Base-by-base conservation (phyloP, 2,329 filamentous ascomycete species). In the Fusarium beomiforme region DNA sequence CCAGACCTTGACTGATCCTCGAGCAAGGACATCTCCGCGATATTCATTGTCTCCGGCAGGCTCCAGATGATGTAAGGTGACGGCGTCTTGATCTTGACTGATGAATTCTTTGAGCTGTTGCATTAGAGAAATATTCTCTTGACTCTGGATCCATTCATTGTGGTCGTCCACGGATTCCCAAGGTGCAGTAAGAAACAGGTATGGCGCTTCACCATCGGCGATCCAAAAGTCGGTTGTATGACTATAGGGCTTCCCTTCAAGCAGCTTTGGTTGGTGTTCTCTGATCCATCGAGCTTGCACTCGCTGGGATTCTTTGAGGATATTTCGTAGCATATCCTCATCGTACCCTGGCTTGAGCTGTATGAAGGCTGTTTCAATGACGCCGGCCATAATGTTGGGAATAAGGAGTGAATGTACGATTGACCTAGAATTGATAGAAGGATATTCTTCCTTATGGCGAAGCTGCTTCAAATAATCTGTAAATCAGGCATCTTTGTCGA, bases 161-260 rank as follows among this genome's bases (percentile, higher is more conserved):
- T 87, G 84, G 8, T 79, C 80, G 17, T 78, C 79, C 23, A 79
- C 78, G 1, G 81, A 83, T 59, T 81, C 78, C 85, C 85, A 86
- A 14, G 81, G 79, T 21, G 84, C 82, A 8, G 82, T 83, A 68
- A 87, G 78, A 69, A 87, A 76, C n/a, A 84, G 64, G 31, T 76
- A 72, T 5, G 79, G 74, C 14, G 80, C 79, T 58, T 83, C 77
- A 26, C 79, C 78, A 23, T 80, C 79, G 42, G 75, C 78, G 33
- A 80, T 73, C 63, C 79, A 81, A 63, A 79, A 77, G 42, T 77
- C 77, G 44, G 82, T 83, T 21, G 82, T 76, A 47, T 77, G 74
- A 4, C 77, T 73, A 46, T 78, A 77, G 59, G 80, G 74, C 21
- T 70, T 73, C 10, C 61, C 62, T 2, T 76, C 43, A 16, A 81